Conservation (phyloP, 169 alveolate species). For the Cyclospora cayetanensis region DNA sequence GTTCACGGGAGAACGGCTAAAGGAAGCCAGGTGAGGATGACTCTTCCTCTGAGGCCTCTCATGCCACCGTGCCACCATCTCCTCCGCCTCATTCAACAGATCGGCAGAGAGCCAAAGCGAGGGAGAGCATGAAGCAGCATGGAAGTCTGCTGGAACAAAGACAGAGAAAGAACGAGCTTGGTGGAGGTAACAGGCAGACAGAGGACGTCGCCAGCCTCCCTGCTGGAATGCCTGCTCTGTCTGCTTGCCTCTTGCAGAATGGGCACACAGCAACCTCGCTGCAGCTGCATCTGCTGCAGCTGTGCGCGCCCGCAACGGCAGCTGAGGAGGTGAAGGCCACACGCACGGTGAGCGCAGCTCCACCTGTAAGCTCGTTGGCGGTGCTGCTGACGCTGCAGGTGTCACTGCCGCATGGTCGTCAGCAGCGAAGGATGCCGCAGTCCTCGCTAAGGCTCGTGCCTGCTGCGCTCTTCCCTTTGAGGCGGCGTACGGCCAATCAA, state of each 20-base stretch:
- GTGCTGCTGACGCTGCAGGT: constrained; percentile 6
- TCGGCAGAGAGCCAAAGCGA: constrained; percentile 34
- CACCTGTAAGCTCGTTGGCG: background rate
- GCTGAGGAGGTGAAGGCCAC: background rate
- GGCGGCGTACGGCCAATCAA: constrained; percentile 67
- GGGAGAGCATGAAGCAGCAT: constrained; percentile 3
- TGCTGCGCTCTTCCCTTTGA: background rate
- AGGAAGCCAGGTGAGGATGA: background rate
- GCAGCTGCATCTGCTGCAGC: constrained; percentile 38
- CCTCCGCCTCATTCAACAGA: background rate
- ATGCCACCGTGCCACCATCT: background rate
- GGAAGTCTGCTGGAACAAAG: background rate
- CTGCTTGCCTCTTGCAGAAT: too few relatives aligned
- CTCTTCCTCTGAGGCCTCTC: background rate
- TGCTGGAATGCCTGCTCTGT: background rate
- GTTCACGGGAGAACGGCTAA: too few relatives aligned
- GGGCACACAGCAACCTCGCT: background rate
- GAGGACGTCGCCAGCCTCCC: background rate
- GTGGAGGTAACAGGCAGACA: background rate
- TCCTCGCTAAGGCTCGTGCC: background rate
- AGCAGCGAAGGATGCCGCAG: constrained; percentile 1
- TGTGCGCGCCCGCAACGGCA: background rate
- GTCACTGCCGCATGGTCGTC: background rate
- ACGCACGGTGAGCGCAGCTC: constrained; percentile 7
- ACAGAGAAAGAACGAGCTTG: background rate